These are phyloP conservation scores for Cadophora gregata DNA, from an alignment of 2,329 filamentous ascomycete genomes.

Conservation along the genomic window DNA sequence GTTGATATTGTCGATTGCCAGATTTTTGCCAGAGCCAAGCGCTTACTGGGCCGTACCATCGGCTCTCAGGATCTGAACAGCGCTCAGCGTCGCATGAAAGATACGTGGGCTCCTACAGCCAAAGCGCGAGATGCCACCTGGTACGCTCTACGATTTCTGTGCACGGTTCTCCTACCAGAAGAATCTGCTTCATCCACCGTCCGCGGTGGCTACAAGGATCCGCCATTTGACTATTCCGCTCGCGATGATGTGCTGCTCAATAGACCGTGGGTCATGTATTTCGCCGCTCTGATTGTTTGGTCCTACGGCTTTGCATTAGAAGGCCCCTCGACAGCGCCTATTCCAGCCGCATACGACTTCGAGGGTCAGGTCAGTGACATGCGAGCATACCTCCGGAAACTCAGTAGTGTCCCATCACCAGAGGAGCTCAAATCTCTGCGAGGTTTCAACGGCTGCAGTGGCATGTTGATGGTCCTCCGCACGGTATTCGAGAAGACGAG, in stretches of 20 bases:
- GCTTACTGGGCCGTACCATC: constrained; percentile 84
- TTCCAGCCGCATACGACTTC: constrained; percentile 54
- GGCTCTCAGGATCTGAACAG: constrained; percentile 80
- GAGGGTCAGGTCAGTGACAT: constrained; percentile 78
- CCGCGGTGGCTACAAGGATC: constrained; percentile 42
- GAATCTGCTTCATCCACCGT: constrained; percentile 49
- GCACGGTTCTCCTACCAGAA: constrained; percentile 77
- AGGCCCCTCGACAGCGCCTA: constrained; percentile 66
- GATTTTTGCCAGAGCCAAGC: constrained; percentile 87
- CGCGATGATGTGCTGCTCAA: constrained; percentile 90
- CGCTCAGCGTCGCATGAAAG: constrained; percentile 83
- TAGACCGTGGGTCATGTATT: constrained; percentile 94
- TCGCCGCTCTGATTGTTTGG: constrained; percentile 92
- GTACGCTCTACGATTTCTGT: constrained; percentile 88
- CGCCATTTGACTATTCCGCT: constrained; percentile 70
- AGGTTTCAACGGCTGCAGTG: constrained; percentile 83
- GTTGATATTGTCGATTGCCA: constrained; percentile 98
- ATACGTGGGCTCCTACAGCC: constrained; percentile 86
- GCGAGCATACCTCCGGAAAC: constrained; percentile 75
- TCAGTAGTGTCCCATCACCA: constrained; percentile 75
- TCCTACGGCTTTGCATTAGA: constrained; percentile 92
- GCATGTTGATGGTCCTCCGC: constrained; percentile 80
- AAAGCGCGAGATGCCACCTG: constrained; percentile 90
- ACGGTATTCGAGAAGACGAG: constrained; percentile 82
- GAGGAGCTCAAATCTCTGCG: constrained; percentile 76